A percentile compares a stretch with the other conserved stretches of the same genome.
Conservation (phyloP, 2,329 filamentous ascomycete genomes). For the Akanthomyces uredinophilus region DNA sequence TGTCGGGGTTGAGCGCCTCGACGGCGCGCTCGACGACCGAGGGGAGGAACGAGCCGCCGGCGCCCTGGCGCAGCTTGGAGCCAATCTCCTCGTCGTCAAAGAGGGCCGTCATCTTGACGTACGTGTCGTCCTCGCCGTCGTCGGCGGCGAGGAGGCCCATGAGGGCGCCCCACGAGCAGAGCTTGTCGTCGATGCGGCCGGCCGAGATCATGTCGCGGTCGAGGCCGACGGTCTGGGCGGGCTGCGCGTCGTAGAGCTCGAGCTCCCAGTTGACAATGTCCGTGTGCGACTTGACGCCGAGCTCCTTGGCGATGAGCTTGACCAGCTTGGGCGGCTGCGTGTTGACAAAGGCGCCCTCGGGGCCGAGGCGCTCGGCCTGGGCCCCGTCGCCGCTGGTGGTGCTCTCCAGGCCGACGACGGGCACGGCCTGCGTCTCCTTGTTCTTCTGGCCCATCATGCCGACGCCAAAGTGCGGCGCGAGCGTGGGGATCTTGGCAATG, state of each 20-base stretch:
- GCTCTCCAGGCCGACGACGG: conserved; percentile 84
- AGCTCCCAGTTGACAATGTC: conserved; percentile 94
- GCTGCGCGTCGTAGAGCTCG: conserved; percentile 87
- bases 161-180: conserved; percentile 90
- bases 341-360: conserved; percentile 65
- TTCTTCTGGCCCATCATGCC: conserved; percentile 66
- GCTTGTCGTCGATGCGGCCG: conserved; percentile 93
- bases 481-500: conserved; percentile 83
- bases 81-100: conserved; percentile 98
- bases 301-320: conserved; percentile 70
- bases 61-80: conserved; percentile 83
- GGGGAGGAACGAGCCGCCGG: conserved; percentile 82
- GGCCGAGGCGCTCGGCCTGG: conserved; percentile 45
- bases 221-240: conserved; percentile 75
- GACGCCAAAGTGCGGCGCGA: conserved; percentile 90
- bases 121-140: conserved; percentile 51
- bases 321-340: conserved; percentile 85
- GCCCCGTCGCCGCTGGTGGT: conserved; percentile 48
- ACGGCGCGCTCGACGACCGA: conserved; percentile 74
- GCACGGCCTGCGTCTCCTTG: conserved; percentile 87
- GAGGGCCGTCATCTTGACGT: conserved; percentile 84
- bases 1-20: conserved; percentile 56
- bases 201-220: conserved; percentile 94
- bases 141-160: conserved; percentile 71
- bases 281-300: conserved; percentile 65